Conservation (phyloP, 2,329 filamentous ascomycete species). For the Parafenestella ontariensis region DNA sequence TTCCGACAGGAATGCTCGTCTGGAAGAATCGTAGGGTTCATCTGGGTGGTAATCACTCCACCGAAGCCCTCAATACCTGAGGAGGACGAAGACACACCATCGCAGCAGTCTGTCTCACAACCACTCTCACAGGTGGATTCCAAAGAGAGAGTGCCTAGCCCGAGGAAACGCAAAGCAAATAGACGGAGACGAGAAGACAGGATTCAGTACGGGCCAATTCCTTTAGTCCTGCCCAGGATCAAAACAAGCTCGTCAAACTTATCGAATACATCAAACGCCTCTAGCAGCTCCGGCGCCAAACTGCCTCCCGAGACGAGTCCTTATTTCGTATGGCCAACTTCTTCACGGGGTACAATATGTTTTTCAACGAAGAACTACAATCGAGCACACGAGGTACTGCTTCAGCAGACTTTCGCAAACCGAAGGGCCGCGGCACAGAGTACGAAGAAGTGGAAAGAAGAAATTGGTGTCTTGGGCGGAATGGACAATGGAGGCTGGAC, state of each 20-base stretch:
- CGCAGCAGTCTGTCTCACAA: constrained; percentile 31
- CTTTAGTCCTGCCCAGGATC: constrained; percentile 68
- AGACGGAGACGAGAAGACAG: constrained; percentile 32
- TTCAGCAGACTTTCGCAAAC: constrained; percentile 76
- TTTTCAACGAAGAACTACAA: constrained; percentile 71
- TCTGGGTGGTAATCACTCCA: constrained; percentile 87
- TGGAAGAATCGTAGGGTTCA: constrained; percentile 88
- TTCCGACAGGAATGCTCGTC: constrained; percentile 95
- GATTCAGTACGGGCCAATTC: constrained; percentile 63
- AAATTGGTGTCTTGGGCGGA: constrained; percentile 61
- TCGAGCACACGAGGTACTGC: constrained; percentile 71
- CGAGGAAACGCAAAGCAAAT: constrained; percentile 22
- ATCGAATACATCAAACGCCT: constrained; percentile 58
- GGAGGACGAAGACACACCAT: constrained; percentile 37
- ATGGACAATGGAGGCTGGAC: constrained; percentile 37
- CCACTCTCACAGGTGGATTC: constrained; percentile 24
- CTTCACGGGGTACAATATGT: constrained; percentile 68
- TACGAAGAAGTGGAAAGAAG: constrained; percentile 73
- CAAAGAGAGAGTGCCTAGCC: constrained; percentile 19
- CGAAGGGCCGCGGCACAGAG: constrained; percentile 68
- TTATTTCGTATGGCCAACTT: constrained; percentile 71
- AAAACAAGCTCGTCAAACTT: constrained; percentile 59
- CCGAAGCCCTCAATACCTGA: constrained; percentile 51
- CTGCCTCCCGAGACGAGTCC: constrained; percentile 59
- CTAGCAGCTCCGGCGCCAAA: constrained; percentile 41